Percentiles rank a stretch among this genome's conserved stretches.
These are phyloP conservation scores for Acanthamoeba triangularis DNA, from an alignment of 208 protist species.

Conservation along the genomic window DNA sequence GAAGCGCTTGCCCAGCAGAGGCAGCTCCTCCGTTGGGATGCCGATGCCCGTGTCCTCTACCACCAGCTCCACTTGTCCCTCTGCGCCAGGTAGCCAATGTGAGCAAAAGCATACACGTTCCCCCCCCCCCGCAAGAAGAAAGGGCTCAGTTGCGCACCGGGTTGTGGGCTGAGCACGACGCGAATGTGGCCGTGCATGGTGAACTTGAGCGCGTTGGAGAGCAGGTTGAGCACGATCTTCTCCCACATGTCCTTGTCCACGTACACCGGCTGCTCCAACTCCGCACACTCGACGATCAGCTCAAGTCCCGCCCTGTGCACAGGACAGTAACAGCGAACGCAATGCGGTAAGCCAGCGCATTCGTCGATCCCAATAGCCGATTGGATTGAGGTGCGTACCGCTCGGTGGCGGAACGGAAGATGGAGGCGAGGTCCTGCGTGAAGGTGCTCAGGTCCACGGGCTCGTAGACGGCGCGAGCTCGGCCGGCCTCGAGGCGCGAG, in stretches of 20 bases:
- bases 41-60: conserved; percentile 80
- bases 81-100: neutral
- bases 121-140: too few relatives aligned
- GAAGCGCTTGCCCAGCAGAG: conserved; percentile 74
- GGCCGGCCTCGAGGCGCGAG: conserved; percentile 81
- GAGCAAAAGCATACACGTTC: neutral
- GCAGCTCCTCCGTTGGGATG: conserved; percentile 73
- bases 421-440: conserved; percentile 72
- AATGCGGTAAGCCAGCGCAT: neutral
- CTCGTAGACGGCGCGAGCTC: conserved; percentile 77
- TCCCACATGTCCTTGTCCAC: conserved; percentile 82
- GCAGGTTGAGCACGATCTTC: conserved; percentile 81
- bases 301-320: conserved; percentile 15
- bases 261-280: conserved; percentile 51
- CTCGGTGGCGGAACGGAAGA: conserved; percentile 72
- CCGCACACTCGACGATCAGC: conserved; percentile 23
- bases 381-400: conserved; percentile 9
- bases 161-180: neutral
- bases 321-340: neutral
- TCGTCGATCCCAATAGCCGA: neutral
- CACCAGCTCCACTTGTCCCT: conserved; percentile 49
- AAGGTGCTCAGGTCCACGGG: conserved; percentile 79
- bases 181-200: conserved; percentile 78
- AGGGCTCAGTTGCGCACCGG: neutral
- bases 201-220: conserved; percentile 85